phyloP scores from a whole-genome alignment of 73 alveolate species.

The Paramecium tetraurelia region DNA sequence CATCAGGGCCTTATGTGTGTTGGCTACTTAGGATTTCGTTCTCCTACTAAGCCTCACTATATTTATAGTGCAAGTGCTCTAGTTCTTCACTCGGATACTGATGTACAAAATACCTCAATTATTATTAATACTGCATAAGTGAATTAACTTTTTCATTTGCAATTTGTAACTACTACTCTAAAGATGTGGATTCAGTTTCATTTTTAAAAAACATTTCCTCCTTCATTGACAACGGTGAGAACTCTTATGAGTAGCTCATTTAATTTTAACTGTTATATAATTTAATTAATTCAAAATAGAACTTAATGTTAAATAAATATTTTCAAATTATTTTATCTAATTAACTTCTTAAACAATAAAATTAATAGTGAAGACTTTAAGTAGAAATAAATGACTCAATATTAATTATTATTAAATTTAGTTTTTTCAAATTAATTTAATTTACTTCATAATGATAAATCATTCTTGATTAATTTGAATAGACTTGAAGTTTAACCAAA shows the following conservation, averaged over 20 bases:
- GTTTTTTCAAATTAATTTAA: not conserved
- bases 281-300: conserved; percentile 2
- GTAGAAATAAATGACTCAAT: not conserved
- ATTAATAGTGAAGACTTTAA: not conserved
- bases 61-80: conserved; percentile 19
- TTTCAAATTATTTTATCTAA: not conserved
- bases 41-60: not conserved
- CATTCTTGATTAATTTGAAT: not conserved
- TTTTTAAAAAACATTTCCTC: conserved; percentile 21
- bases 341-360: not conserved
- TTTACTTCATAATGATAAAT: not conserved
- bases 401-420: not conserved
- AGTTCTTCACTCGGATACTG: conserved; percentile 14
- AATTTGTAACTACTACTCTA: not conserved
- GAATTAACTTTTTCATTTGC: conserved; percentile 32
- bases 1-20: not conserved
- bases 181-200: conserved; percentile 8
- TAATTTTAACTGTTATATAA: conserved; percentile 4
- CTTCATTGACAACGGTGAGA: conserved; percentile 26
- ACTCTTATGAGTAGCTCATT: conserved; percentile 36
- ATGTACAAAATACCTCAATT: conserved; percentile 20
- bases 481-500: not conserved
- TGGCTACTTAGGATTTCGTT: not conserved
- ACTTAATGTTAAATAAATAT: not conserved
- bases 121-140: not conserved